Base-by-base conservation (phyloP, 805 yeast genomes). In the Cyberlindnera euphorbiiphila region DNA sequence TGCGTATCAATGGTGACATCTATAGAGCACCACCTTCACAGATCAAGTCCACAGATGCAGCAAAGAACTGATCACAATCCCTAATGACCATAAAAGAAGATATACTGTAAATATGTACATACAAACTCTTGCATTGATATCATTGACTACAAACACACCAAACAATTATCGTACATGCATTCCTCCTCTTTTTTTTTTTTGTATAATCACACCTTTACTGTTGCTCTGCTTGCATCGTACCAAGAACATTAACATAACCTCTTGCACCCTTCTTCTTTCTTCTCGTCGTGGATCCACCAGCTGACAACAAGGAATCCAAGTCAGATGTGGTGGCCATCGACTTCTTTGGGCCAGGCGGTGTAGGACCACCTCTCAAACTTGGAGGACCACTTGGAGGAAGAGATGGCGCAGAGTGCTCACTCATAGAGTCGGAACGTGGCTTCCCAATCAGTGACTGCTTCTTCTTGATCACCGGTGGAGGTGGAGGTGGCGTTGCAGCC, bases 241-340 rank as follows among this genome's bases (percentile, higher is more conserved):
- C n/a, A n/a, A n/a, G n/a, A n/a, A 81, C 81, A 56, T 81, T 83
- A 31, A 81, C 85, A 51, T 81, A 81, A 9, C 81, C 81, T 52
- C 82, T 68, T 36, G 71, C 72, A 9, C 65, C 56, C 43, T 65
- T 69, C 51, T 69, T 69, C 46, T 66, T 60, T 36, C 68, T 65
- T 49, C 64, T 60, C 3, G 66, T 31, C 11, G 37, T 26, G 21
- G 53, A 39, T 25, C 54, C 51, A 9, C 59, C 44, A 6, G 62
- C 61, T 7, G 65, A 54, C 22, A 74, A 55, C 34, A 74, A 49
- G 31, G 72, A 73, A 48, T 74, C 78, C 22, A 74, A 44, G 9
- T 71, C 76, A 10, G 59, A 43, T 3, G 34, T 29, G 9, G 33
- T 20, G 18, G 39, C 23, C 14, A 25, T 17, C 5, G 25, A 7